Base-by-base conservation (phyloP, 2,329 filamentous ascomycete genomes). In the Botrytis porri region DNA sequence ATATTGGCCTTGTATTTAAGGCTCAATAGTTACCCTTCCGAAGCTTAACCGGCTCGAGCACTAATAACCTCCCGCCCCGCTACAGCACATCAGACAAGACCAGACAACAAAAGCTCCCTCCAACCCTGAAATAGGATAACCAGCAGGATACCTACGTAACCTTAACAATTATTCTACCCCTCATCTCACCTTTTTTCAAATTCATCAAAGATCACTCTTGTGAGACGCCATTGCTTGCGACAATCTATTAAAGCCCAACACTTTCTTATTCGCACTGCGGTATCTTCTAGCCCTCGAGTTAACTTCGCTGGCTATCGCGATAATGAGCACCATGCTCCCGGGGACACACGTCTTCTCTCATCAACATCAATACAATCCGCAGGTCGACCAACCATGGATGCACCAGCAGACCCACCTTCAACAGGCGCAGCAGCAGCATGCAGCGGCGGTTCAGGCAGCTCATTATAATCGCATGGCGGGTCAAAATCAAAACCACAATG, bases 381-480 rank as follows among this genome's bases (percentile, higher is more conserved):
- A 91, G 80, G 84, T 84, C 64, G 89, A 90, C 74, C 86, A 88
- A 76, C 83, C 88, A 80, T 92, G 90, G 90, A 88, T 92, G 86
- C 89, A 92, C 77, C 81, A 83, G 75, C 82, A 83, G 73, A 78
- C 76, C 70, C 81, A 83, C 73, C 81, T 83, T 70, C 81, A 82
- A 70, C 82, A 83, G 74, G 81, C 82, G 45, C 82, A 82, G 76
- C 81, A 82, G 79, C 79, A 14, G 80, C 79, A n/a, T 57, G 79
- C 78, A 65, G 80, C 79, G 29, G 80, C 79, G 41, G 78, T 78
- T 35, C 75, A 80, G 77, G 76, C 80, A 74, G 81, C 82, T 76
- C 90, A 93, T 81, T 95, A 93, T 83, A 92, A 88, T 81, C 91
- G 93, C 76, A 88, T 97, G 78, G 88, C 91, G 63, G 65, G 87